Percentiles rank a stretch among this genome's conserved stretches.
Conservation (phyloP, 1,284 basidiomycete genomes). For the Cerioporus squamosus region DNA sequence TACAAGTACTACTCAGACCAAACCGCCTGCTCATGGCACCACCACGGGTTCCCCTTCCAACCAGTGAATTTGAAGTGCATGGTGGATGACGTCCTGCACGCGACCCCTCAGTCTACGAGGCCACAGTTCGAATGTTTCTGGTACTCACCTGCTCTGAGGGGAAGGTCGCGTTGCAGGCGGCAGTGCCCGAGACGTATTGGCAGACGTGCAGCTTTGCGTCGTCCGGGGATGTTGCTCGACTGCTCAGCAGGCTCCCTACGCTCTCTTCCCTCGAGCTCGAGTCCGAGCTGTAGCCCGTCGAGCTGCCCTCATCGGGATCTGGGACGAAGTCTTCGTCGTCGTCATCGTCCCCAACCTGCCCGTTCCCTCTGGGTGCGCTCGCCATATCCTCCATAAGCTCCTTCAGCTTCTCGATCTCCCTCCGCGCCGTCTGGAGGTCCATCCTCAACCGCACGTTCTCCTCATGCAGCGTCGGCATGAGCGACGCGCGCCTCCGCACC, state of each 20-base stretch:
- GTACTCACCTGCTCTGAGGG: constrained; percentile 8
- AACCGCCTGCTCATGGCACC: background rate
- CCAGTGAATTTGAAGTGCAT: constrained; percentile 12
- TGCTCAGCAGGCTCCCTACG: background rate
- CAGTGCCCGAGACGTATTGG: constrained; percentile 4
- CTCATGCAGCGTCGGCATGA: constrained; percentile 44
- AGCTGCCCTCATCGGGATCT: background rate
- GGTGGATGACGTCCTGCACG: constrained; percentile 13
- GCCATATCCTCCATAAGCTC: constrained; percentile 9
- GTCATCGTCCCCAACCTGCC: constrained; percentile 1
- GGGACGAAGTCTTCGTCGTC: constrained; percentile 1
- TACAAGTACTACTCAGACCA: too few relatives aligned
- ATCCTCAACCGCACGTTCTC: constrained; percentile 27
- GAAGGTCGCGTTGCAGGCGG: constrained; percentile 15
- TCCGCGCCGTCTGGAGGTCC: constrained; percentile 14
- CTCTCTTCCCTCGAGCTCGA: background rate
- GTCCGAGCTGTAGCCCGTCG: background rate
- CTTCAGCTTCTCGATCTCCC: constrained; percentile 17
- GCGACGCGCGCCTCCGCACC: constrained; percentile 58
- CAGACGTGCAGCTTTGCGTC: constrained; percentile 9
- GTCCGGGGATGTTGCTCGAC: background rate
- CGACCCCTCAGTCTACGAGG: background rate
- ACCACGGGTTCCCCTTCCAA: background rate
- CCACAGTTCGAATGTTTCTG: too few relatives aligned
- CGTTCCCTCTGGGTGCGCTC: background rate